A percentile compares a stretch with the other conserved stretches of the same genome.
Evolutionary conservation across 768 basidiomycete species (phyloP).

Genomic region (Boletus insuetus): DNA sequence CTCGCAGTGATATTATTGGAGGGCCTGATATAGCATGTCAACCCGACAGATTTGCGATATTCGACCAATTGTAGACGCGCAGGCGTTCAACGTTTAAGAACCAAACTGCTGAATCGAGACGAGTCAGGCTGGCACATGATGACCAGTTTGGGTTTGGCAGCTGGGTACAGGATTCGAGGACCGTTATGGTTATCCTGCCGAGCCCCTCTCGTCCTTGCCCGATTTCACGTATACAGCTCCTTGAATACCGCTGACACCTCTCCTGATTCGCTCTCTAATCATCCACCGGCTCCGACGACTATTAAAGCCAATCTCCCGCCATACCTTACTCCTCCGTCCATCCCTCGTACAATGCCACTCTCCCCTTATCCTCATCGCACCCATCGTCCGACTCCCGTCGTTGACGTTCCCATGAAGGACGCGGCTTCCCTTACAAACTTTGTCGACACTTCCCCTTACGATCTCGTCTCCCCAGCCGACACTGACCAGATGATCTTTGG

Average conservation of each 20-base stretch:
- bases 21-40: constrained; percentile 18
- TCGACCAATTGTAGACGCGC: constrained; percentile 17
- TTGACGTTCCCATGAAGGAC: constrained; percentile 31
- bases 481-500: constrained; percentile 36
- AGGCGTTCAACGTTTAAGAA: constrained; percentile 9
- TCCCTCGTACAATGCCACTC: constrained; percentile 41
- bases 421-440: constrained; percentile 29
- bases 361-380: constrained; percentile 37
- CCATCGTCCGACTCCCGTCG: constrained; percentile 17
- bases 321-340: constrained; percentile 23
- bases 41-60: constrained; percentile 23
- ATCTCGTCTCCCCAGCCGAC: constrained; percentile 34
- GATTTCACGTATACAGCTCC: constrained; percentile 27
- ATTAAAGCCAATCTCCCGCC: constrained; percentile 34
- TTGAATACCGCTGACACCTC: constrained; percentile 28
- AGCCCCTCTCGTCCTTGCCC: constrained; percentile 42
- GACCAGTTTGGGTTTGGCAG: constrained; percentile 34
- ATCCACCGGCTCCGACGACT: constrained; percentile 34
- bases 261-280: constrained; percentile 27
- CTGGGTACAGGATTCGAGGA: constrained; percentile 31
- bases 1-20: constrained; percentile 18
- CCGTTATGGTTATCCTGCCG: constrained; percentile 33
- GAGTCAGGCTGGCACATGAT: constrained; percentile 44
- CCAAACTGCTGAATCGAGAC: constrained; percentile 33
- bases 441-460: constrained; percentile 43